Evolutionary conservation across 1,284 basidiomycete genomes (phyloP).

Genomic region (Boletellus sp.): DNA sequence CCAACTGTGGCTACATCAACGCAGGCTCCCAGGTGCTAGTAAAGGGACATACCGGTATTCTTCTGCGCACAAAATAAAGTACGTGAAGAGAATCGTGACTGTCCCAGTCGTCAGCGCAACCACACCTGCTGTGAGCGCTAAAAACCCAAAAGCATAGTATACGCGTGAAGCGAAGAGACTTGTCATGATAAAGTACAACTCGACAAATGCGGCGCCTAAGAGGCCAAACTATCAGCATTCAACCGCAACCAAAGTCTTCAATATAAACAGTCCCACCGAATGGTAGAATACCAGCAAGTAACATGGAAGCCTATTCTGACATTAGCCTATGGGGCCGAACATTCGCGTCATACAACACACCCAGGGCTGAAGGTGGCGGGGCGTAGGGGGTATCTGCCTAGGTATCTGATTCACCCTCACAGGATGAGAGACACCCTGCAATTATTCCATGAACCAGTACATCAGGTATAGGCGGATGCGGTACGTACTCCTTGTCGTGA

Average conservation of each 20-base stretch:
- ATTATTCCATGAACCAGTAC: slow-evolving; percentile 8
- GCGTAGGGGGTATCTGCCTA: slow-evolving; percentile 81
- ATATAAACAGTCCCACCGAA: slow-evolving; percentile 58
- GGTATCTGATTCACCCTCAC: slow-evolving; percentile 93
- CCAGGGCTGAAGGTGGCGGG: slow-evolving; percentile 81
- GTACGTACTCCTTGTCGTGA: slow-evolving; percentile 79
- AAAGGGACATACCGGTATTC: slow-evolving; percentile 72
- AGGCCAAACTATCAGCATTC: not conserved
- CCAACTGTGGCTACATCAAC: slow-evolving; percentile 55
- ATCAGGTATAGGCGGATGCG: not conserved
- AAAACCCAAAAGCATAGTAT: slow-evolving; percentile 95
- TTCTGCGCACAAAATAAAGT: slow-evolving; percentile 93
- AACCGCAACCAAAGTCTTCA: slow-evolving; percentile 1
- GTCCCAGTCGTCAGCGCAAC: slow-evolving; percentile 88
- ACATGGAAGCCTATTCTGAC: slow-evolving; percentile 56
- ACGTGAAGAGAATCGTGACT: slow-evolving; percentile 85
- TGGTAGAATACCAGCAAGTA: slow-evolving; percentile 89
- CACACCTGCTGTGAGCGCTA: slow-evolving; percentile 84
- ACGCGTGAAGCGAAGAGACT: slow-evolving; percentile 92
- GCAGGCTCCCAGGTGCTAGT: not conserved
- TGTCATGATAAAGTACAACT: slow-evolving; percentile 92
- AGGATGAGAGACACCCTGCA: slow-evolving; percentile 69
- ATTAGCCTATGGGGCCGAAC: slow-evolving; percentile 8
- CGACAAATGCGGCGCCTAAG: slow-evolving; percentile 88
- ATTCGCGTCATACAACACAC: slow-evolving; percentile 37